phyloP scores from a whole-genome alignment of 2,329 filamentous ascomycete genomes.

The Chaetothyriales sp. region DNA sequence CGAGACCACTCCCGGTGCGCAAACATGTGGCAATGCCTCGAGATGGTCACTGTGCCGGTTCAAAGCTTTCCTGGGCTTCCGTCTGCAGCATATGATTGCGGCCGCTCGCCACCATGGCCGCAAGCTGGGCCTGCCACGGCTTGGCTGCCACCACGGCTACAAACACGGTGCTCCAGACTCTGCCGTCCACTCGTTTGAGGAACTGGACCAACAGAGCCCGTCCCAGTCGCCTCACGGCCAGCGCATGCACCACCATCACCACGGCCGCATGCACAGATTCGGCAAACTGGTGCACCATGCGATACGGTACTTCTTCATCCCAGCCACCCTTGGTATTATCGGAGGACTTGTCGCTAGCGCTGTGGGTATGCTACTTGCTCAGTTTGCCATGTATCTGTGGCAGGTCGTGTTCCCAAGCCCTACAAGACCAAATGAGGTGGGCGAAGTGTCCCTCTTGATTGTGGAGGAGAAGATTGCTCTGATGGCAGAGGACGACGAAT shows the following conservation, averaged over 20 bases:
- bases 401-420: conserved; percentile 18
- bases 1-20: conserved; percentile 21
- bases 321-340: conserved; percentile 30
- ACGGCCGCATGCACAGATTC: conserved; percentile 16
- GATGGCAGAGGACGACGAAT: conserved; percentile 19
- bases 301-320: conserved; percentile 31
- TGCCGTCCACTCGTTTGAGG: neutral
- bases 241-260: conserved; percentile 18
- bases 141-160: conserved; percentile 3
- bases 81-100: conserved; percentile 26
- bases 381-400: conserved; percentile 32
- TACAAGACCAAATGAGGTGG: conserved; percentile 20
- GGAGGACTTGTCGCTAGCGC: conserved; percentile 32
- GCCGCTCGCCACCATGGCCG: conserved; percentile 18
- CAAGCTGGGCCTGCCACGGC: neutral
- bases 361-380: conserved; percentile 34
- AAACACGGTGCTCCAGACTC: conserved; percentile 5
- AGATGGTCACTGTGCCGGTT: conserved; percentile 31
- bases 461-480: conserved; percentile 27
- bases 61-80: conserved; percentile 26
- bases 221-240: conserved; percentile 3
- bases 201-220: neutral
- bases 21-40: conserved; percentile 20
- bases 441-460: conserved; percentile 20
- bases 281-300: conserved; percentile 26